A percentile compares a stretch with the other conserved stretches of the same genome.
Conservation (phyloP, 768 basidiomycete species). For the Boletus tomentosulus region DNA sequence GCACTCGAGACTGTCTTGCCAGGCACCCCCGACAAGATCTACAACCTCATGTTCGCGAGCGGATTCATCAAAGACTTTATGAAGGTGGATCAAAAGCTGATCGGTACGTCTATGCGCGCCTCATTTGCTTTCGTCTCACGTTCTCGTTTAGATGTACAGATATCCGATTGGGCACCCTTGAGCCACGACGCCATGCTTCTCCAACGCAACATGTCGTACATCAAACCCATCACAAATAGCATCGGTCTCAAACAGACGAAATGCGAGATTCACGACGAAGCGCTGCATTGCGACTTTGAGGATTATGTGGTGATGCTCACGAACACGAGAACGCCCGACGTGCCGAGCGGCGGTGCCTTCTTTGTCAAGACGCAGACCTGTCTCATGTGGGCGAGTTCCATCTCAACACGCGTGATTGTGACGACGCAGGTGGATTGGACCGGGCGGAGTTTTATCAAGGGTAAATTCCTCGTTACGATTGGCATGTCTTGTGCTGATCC, state of each 20-base stretch:
- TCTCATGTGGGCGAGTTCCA: conserved; percentile 85
- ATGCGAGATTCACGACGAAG: conserved; percentile 92
- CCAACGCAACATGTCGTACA: conserved; percentile 89
- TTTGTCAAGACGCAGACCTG: conserved; percentile 93
- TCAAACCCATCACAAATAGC: conserved; percentile 84
- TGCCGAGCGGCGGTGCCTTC: conserved; percentile 91
- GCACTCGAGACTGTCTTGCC: conserved; percentile 79
- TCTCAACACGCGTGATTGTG: conserved; percentile 75
- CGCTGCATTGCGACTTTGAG: conserved; percentile 74
- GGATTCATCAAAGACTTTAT: conserved; percentile 95
- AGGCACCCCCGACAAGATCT: conserved; percentile 91
- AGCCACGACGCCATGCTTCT: conserved; percentile 62
- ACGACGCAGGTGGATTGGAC: conserved; percentile 96
- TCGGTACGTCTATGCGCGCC: conserved; percentile 49
- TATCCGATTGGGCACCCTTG: conserved; percentile 88
- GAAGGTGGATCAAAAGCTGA: conserved; percentile 80
- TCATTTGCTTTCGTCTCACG: not conserved
- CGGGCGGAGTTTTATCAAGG: conserved; percentile 93
- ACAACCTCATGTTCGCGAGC: conserved; percentile 94
- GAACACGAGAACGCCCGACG: conserved; percentile 90
- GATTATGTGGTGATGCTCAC: conserved; percentile 80
- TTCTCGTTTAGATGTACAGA: conserved; percentile 72
- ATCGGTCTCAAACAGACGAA: conserved; percentile 94
- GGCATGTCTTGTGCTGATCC: not conserved
- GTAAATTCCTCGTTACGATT: conserved; percentile 36